Conservation (phyloP, 129 eudicot species). For the Tagetes patula region DNA sequence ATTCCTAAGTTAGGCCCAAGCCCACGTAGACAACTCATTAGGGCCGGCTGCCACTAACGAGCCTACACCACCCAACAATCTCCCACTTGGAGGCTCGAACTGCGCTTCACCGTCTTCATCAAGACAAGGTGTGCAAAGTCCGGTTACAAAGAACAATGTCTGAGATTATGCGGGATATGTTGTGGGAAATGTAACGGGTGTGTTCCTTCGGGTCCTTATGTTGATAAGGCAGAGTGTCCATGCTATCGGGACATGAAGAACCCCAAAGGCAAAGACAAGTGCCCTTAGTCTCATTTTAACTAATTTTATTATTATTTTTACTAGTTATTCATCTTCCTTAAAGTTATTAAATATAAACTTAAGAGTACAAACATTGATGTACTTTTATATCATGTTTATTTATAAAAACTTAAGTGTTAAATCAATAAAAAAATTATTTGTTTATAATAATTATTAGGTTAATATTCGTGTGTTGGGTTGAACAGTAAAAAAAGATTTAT, state of each 20-base stretch:
- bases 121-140: constrained; percentile 36
- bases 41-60: no score
- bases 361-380: background rate
- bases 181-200: constrained; percentile 51
- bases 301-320: no score
- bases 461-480: no score
- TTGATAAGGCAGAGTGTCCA: constrained; percentile 65
- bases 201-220: constrained; percentile 66
- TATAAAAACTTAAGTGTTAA: background rate
- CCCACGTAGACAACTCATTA: no score
- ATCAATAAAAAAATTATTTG: background rate
- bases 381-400: background rate
- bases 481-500: no score
- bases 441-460: no score
- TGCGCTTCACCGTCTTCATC: no score
- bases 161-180: constrained; percentile 56
- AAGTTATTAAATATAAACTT: background rate
- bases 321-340: background rate
- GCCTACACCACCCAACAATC: no score
- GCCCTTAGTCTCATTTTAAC: constrained; percentile 33
- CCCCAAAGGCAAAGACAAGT: constrained; percentile 66
- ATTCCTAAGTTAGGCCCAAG: no score
- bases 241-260: constrained; percentile 61
- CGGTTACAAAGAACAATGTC: constrained; percentile 41
- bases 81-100: no score